Evolutionary conservation across 768 basidiomycete species (phyloP).

Genomic region (Gymnopilus dilepis): DNA sequence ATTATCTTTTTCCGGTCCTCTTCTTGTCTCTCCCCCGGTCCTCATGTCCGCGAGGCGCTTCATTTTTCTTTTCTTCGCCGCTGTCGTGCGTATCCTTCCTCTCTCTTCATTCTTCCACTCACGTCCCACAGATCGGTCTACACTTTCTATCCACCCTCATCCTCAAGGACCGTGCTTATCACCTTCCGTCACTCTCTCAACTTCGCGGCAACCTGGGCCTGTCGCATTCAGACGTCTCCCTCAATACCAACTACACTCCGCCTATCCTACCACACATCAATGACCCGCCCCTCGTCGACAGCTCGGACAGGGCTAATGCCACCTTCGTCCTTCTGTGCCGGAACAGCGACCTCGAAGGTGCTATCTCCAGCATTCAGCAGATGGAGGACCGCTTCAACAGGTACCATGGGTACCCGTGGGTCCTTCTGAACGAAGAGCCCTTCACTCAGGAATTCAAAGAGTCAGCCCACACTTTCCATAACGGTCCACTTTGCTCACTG

Average conservation of each 20-base stretch:
- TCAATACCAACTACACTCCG: neutral
- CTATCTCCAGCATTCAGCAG: conserved; percentile 62
- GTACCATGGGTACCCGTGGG: conserved; percentile 76
- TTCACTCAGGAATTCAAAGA: conserved; percentile 77
- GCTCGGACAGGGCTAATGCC: conserved; percentile 61
- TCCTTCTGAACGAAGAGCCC: conserved; percentile 84
- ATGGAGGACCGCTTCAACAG: conserved; percentile 88
- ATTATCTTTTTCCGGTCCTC: conserved; percentile 12
- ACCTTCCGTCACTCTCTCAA: conserved; percentile 47
- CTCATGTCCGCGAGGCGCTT: conserved; percentile 64
- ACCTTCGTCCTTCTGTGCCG: conserved; percentile 78
- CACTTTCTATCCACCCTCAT: conserved; percentile 61
- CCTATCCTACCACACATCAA: neutral
- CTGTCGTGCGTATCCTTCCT: conserved; percentile 45
- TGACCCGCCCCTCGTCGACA: neutral
- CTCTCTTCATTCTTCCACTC: neutral
- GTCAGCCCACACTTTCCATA: conserved; percentile 35
- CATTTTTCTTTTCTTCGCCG: conserved; percentile 49
- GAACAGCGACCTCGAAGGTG: conserved; percentile 57
- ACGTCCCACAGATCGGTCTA: conserved; percentile 49
- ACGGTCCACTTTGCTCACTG: conserved; percentile 1
- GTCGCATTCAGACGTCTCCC: conserved; percentile 12
- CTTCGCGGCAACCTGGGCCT: conserved; percentile 39
- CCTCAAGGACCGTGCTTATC: conserved; percentile 47
- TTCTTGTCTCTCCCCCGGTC: conserved; percentile 17